Base-by-base conservation (phyloP, 306 rosid genomes). In the Cucurbita maxima region DNA sequence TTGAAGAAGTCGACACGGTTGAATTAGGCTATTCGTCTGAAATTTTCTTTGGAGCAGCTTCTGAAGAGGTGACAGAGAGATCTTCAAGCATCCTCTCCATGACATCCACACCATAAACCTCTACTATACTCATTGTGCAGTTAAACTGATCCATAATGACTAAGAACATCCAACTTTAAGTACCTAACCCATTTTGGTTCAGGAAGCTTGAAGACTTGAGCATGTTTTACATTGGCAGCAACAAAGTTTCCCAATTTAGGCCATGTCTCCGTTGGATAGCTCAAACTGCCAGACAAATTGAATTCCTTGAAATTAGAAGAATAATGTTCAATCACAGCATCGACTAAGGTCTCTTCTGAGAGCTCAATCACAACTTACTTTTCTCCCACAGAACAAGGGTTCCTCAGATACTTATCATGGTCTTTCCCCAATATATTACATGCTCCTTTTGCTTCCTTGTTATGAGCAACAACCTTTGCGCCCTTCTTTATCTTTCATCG, bases 61-160 rank as follows among this genome's bases (percentile, higher is more conserved):
- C 90, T 6, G 84, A 86, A 62, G 90, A 85, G 34, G 90, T 82
- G 77, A 86, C 90, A 43, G 89, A 84, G 16, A 93, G 84, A 87
- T 90, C 98, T 84, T 90, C 89, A 22, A 93, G 98, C 98, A 90
- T 93, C 69, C 89, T 51, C 82, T 88, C 98, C 5, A 93, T 81
- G 44, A 88, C 94, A 83, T 93, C 87, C 51, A 93, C 86, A 10
- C 98, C 98, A 78, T 87, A 88, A 71, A 90, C 96, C 81, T 90
- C 96, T 20, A 93, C 58, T 64, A 84, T 84, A 83, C 98, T 93
- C 5, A 93, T 41, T 10, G 93, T 93, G 90, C 98, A 93, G 81
- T 93, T 90, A 77, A 93, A 93, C 76, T 36, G 97, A 85, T 57
- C 98, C 97, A 69, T 90, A 86, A 82, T 93, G 97, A 76, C 94